A percentile compares a stretch with the other conserved stretches of the same genome.
Evolutionary conservation across 768 basidiomycete genomes (phyloP).

Genomic region (Galerina marginata): DNA sequence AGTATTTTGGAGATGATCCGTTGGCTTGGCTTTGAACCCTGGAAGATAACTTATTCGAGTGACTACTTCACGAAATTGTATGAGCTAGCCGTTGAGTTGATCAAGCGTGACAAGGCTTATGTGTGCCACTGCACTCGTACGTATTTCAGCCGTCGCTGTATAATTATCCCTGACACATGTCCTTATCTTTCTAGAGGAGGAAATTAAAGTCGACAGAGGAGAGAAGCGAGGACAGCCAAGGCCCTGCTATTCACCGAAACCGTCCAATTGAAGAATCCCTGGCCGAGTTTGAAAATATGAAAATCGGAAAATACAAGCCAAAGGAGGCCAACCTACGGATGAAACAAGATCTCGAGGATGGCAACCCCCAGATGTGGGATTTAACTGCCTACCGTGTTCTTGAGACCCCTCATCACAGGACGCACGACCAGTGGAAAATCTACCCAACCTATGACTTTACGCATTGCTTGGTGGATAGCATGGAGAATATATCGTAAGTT

Average conservation of each 20-base stretch:
- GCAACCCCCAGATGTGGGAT: conserved; percentile 99
- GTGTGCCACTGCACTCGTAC: conserved; percentile 94
- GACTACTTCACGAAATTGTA: conserved; percentile 93
- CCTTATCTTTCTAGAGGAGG: conserved; percentile 67
- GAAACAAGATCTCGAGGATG: conserved; percentile 93
- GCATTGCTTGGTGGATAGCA: conserved; percentile 96
- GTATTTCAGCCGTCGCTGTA: conserved; percentile 33
- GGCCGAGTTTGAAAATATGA: conserved; percentile 90
- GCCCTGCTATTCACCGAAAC: conserved; percentile 85
- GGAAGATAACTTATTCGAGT: conserved; percentile 98
- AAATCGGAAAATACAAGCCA: conserved; percentile 85
- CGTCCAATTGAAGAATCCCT: conserved; percentile 90
- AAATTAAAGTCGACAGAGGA: conserved; percentile 89
- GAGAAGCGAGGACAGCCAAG: conserved; percentile 80
- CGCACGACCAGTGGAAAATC: conserved; percentile 92
- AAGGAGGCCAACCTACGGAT: conserved; percentile 94
- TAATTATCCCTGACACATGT: background rate
- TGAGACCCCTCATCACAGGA: conserved; percentile 90
- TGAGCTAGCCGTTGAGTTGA: conserved; percentile 86
- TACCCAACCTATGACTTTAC: conserved; percentile 99
- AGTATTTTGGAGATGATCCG: conserved; percentile 94
- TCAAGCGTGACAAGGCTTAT: conserved; percentile 91
- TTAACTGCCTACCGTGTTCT: conserved; percentile 95
- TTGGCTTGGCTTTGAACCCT: conserved; percentile 98
- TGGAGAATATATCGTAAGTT: conserved; percentile 98